These are phyloP conservation scores for Phlebopus sp. DNA, from an alignment of 1,284 basidiomycete genomes.

Conservation along the genomic window DNA sequence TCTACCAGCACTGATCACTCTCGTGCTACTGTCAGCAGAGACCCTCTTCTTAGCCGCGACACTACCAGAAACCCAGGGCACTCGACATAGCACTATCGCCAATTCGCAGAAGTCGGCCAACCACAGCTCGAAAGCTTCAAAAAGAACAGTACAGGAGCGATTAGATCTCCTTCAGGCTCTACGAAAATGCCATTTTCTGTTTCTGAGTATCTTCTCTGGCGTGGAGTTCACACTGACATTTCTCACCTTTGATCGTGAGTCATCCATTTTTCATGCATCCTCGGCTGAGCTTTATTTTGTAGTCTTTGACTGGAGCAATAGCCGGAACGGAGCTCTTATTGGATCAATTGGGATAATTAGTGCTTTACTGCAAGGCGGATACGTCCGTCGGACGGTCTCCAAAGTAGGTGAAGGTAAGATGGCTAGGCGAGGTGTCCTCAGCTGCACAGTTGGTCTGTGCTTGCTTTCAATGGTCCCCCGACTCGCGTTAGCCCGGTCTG, in stretches of 20 bases:
- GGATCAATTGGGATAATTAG: slow-evolving; percentile 87
- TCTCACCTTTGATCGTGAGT: slow-evolving; percentile 81
- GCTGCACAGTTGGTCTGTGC: slow-evolving; percentile 67
- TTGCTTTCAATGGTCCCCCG: slow-evolving; percentile 69
- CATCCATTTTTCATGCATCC: neutral
- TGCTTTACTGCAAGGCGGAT: slow-evolving; percentile 85
- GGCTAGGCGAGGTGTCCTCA: slow-evolving; percentile 71
- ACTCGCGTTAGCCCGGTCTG: slow-evolving; percentile 42
- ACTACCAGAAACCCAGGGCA: slow-evolving; percentile 75
- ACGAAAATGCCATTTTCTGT: slow-evolving; percentile 72
- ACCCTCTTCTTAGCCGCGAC: slow-evolving; percentile 71
- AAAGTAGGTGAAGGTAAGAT: slow-evolving; percentile 75
- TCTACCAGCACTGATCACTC: slow-evolving; percentile 74
- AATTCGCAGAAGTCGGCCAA: slow-evolving; percentile 22
- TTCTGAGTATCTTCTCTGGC: slow-evolving; percentile 86
- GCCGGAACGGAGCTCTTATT: slow-evolving; percentile 82
- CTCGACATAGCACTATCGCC: slow-evolving; percentile 29
- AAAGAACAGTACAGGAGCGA: slow-evolving; percentile 47
- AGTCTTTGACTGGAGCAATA: slow-evolving; percentile 89
- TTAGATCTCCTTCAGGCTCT: slow-evolving; percentile 52
- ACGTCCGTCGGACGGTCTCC: slow-evolving; percentile 74
- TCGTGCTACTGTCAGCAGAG: slow-evolving; percentile 67
- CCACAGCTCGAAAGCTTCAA: slow-evolving; percentile 20
- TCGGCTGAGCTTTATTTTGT: slow-evolving; percentile 8
- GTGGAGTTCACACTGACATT: slow-evolving; percentile 92